A percentile compares a stretch with the other conserved stretches of the same genome.
Conservation (phyloP, 2,329 filamentous ascomycete genomes). For the Fusarium sp. region DNA sequence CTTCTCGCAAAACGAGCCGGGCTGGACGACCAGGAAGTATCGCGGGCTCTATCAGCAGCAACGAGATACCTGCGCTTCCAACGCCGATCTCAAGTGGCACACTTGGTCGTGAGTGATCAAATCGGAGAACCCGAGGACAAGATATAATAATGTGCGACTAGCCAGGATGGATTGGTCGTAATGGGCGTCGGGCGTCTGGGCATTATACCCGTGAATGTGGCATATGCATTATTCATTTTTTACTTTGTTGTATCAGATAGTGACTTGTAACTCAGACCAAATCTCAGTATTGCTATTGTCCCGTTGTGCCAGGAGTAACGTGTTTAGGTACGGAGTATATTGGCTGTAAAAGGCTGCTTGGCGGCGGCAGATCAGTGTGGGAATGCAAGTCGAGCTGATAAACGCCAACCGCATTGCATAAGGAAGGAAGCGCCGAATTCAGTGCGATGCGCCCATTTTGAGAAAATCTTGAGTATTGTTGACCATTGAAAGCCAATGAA, state of each 20-base stretch:
- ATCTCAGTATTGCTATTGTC: not conserved
- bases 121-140: conserved; percentile 2
- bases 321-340: not conserved
- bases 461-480: not conserved
- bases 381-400: not conserved
- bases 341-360: not conserved
- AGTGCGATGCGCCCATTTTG: conserved; percentile 6
- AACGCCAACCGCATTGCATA: not conserved
- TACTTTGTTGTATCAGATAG: conserved; percentile 3
- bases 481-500: conserved; percentile 26
- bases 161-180: conserved; percentile 3
- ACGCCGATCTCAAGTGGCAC: conserved; percentile 22
- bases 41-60: conserved; percentile 53
- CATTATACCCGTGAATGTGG: conserved; percentile 36
- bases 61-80: conserved; percentile 46
- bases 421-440: conserved; percentile 11
- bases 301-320: not conserved
- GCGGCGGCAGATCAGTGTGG: not conserved
- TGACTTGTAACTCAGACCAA: not conserved
- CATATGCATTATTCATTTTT: conserved; percentile 9
- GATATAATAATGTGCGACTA: conserved; percentile 21
- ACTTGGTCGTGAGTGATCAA: conserved; percentile 17
- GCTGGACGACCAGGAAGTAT: conserved; percentile 52
- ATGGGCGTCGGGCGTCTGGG: conserved; percentile 37
- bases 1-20: conserved; percentile 50